A percentile compares a stretch with the other conserved stretches of the same genome.
These are phyloP conservation scores for Globisporangium alternatum DNA, from an alignment of 352 stramenopile species.

Conservation along the genomic window DNA sequence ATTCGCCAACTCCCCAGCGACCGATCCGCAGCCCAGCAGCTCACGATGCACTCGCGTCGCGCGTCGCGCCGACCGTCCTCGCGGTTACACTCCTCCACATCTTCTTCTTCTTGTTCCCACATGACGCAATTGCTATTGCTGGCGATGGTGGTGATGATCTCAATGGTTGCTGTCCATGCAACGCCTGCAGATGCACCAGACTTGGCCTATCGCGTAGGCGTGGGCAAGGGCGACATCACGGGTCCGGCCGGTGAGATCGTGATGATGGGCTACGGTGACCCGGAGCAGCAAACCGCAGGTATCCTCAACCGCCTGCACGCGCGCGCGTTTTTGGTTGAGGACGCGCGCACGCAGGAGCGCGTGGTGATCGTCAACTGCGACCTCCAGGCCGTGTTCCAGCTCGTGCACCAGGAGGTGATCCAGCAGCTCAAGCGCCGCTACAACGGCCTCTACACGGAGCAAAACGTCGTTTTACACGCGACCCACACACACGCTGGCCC, in stretches of 20 bases:
- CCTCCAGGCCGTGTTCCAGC: slow-evolving; percentile 40
- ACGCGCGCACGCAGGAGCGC: slow-evolving; percentile 25
- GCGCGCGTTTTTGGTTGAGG: slow-evolving; percentile 60
- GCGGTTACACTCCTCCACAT: too few relatives aligned
- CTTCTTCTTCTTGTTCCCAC: too few relatives aligned
- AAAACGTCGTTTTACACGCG: slow-evolving; percentile 73
- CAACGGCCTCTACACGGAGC: slow-evolving; percentile 39
- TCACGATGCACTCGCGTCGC: too few relatives aligned
- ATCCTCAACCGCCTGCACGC: slow-evolving; percentile 60
- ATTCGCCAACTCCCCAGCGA: too few relatives aligned
- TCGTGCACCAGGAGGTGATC: slow-evolving; percentile 52
- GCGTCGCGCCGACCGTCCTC: too few relatives aligned
- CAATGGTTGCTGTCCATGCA: neutral
- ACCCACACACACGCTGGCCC: slow-evolving; percentile 82
- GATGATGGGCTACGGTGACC: slow-evolving; percentile 68
- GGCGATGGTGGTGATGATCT: neutral
- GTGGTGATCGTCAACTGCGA: slow-evolving; percentile 52
- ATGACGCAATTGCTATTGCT: too few relatives aligned
- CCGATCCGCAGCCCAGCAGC: too few relatives aligned
- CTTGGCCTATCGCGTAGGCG: slow-evolving; percentile 37
- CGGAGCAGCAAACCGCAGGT: slow-evolving; percentile 39
- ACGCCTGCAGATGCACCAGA: neutral
- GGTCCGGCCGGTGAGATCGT: slow-evolving; percentile 49
- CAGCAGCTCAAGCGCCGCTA: slow-evolving; percentile 29
- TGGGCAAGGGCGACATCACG: slow-evolving; percentile 64